Evolutionary conservation across 345 rosid genomes (phyloP).

Genomic region (Hypericum androsaemum): DNA sequence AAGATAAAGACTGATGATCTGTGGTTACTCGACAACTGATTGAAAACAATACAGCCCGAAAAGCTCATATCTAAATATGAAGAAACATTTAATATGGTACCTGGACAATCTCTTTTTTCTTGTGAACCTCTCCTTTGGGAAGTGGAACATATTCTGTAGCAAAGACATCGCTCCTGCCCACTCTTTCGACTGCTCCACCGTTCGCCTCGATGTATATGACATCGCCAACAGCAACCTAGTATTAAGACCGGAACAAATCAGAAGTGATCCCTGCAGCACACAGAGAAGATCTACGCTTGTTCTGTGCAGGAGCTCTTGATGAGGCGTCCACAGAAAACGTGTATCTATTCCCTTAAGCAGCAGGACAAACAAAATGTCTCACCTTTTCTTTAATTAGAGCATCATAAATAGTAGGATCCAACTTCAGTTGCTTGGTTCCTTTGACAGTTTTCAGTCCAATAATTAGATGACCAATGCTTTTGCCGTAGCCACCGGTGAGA

Average conservation of each 20-base stretch:
- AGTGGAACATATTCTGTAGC: slow-evolving; percentile 97
- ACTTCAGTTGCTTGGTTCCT: slow-evolving; percentile 91
- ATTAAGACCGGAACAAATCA: background rate
- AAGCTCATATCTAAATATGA: no score
- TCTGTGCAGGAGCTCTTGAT: background rate
- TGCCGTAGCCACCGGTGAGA: slow-evolving; percentile 87
- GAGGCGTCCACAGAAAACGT: background rate
- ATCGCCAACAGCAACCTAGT: slow-evolving; percentile 91
- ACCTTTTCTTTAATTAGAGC: slow-evolving; percentile 97
- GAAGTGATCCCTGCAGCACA: slow-evolving; percentile 8
- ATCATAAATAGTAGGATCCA: slow-evolving; percentile 99
- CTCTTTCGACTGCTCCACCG: slow-evolving; percentile 95
- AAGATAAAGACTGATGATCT: no score
- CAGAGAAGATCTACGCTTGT: no score
- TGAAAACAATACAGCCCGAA: no score
- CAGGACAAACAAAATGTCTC: slow-evolving; percentile 10
- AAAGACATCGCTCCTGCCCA: slow-evolving; percentile 94
- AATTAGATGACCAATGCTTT: slow-evolving; percentile 93
- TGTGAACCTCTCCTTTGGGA: slow-evolving; percentile 98
- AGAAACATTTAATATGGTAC: slow-evolving; percentile 20
- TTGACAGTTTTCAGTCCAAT: slow-evolving; percentile 92
- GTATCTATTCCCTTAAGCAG: background rate
- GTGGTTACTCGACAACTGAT: no score
- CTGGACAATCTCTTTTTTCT: slow-evolving; percentile 99
- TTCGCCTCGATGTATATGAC: slow-evolving; percentile 95